A percentile compares a stretch with the other conserved stretches of the same genome.
Evolutionary conservation across 148 eudicot species (phyloP).

Genomic region (Vaccinium myrtillus): DNA sequence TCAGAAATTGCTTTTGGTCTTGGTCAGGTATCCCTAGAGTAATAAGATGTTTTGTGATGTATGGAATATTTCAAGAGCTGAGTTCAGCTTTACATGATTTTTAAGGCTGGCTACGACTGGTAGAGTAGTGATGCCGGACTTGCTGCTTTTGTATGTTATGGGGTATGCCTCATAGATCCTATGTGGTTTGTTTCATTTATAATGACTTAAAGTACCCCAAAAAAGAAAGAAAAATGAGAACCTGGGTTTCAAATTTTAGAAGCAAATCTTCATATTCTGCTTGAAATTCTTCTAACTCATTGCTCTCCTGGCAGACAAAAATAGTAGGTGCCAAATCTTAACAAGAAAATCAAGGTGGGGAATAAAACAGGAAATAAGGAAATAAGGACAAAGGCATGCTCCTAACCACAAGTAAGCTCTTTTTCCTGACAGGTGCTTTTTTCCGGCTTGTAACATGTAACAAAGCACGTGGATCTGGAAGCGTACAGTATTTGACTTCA

Average conservation of each 20-base stretch:
- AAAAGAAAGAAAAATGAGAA: constrained; percentile 21
- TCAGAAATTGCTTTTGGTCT: not conserved
- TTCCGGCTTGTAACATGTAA: constrained; percentile 81
- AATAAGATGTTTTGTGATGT: not conserved
- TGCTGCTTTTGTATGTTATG: not conserved
- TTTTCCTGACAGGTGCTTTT: constrained; percentile 59
- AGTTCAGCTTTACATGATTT: not conserved
- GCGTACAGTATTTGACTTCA: constrained; percentile 38
- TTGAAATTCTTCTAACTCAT: constrained; percentile 53
- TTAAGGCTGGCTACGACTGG: not conserved
- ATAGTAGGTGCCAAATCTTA: constrained; percentile 22
- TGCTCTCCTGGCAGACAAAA: constrained; percentile 48
- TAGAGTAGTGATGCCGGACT: not conserved
- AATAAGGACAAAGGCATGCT: constrained; percentile 10
- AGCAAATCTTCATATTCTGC: constrained; percentile 72
- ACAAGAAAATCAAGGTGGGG: constrained; percentile 9
- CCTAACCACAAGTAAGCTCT: constrained; percentile 49
- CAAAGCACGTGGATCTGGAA: constrained; percentile 73
- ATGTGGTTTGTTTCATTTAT: not conserved
- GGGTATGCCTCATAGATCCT: not conserved
- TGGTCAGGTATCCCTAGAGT: not conserved
- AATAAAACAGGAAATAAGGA: constrained; percentile 17
- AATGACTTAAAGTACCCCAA: not conserved
- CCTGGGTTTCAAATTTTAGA: constrained; percentile 72
- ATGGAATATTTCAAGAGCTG: not conserved